Percentiles rank a stretch among this genome's conserved stretches.
These are phyloP conservation scores for Diaporthe humulicola DNA, from an alignment of 2,329 filamentous ascomycete species.

Conservation along the genomic window DNA sequence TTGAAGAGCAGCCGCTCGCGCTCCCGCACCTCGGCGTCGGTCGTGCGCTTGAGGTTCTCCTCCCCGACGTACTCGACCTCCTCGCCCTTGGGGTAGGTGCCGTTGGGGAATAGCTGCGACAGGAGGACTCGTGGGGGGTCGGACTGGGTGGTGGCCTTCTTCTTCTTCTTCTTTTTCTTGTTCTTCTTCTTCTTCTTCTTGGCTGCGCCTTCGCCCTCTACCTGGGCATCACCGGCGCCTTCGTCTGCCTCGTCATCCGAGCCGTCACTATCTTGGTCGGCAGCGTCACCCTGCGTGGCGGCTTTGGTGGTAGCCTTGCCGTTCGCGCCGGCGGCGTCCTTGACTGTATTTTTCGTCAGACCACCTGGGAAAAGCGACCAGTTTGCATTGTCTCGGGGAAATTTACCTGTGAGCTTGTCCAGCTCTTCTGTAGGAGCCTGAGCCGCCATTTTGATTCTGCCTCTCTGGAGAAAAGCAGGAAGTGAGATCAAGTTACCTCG, in stretches of 20 bases:
- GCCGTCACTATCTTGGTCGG: constrained; percentile 59
- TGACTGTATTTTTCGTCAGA: constrained; percentile 49
- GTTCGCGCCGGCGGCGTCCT: constrained; percentile 54
- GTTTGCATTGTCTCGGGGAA: not conserved
- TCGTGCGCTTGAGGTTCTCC: constrained; percentile 84
- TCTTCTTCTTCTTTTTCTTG: constrained; percentile 79
- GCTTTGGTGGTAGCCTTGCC: constrained; percentile 55
- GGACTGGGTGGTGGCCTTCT: constrained; percentile 77
- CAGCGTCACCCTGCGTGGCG: constrained; percentile 54
- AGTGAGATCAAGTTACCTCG: constrained; percentile 17
- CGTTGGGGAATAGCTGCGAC: constrained; percentile 79
- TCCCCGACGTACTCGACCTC: constrained; percentile 79
- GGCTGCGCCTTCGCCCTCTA: constrained; percentile 54
- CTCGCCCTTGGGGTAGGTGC: constrained; percentile 81
- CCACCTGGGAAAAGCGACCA: not conserved
- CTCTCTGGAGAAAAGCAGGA: constrained; percentile 15
- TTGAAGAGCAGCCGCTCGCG: constrained; percentile 79
- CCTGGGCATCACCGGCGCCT: constrained; percentile 52
- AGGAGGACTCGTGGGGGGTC: constrained; percentile 81
- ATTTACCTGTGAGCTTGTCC: constrained; percentile 56
- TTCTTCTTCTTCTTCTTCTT: constrained; percentile 91
- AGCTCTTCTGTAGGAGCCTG: constrained; percentile 56
- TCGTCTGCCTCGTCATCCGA: constrained; percentile 67
- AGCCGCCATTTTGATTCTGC: constrained; percentile 54
- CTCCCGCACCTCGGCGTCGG: constrained; percentile 86